Percentiles rank a stretch among this genome's conserved stretches.
These are phyloP conservation scores for Cerrena zonata DNA, from an alignment of 1,284 basidiomycete species.

Conservation along the genomic window DNA sequence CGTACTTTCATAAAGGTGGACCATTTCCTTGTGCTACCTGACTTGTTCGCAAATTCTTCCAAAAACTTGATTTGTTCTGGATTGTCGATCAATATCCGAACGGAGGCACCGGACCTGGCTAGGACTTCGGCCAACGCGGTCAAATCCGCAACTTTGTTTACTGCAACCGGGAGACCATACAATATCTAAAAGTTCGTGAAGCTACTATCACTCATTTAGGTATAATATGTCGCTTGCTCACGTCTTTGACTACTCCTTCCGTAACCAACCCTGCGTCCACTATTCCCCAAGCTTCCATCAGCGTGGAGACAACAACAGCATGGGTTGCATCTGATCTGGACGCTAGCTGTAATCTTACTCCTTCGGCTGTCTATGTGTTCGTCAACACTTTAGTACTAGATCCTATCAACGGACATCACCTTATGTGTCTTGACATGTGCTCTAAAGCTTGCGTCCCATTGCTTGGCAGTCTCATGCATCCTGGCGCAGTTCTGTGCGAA, in stretches of 20 bases:
- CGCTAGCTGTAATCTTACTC: constrained; percentile 61
- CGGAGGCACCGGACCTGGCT: constrained; percentile 42
- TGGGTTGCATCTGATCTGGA: constrained; percentile 48
- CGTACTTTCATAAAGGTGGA: constrained; percentile 79
- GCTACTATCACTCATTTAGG: constrained; percentile 6
- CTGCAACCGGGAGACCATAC: constrained; percentile 68
- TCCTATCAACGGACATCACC: constrained; percentile 29
- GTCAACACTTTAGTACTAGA: neutral
- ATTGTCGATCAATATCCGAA: constrained; percentile 74
- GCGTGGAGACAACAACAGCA: constrained; percentile 70
- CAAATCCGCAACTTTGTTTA: constrained; percentile 72
- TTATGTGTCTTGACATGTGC: constrained; percentile 85
- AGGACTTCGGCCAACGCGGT: constrained; percentile 54
- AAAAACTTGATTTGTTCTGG: constrained; percentile 65
- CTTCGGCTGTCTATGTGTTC: constrained; percentile 59
- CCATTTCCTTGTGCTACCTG: constrained; percentile 48
- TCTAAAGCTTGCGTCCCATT: constrained; percentile 67
- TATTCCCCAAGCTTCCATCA: constrained; percentile 75
- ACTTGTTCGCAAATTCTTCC: constrained; percentile 47
- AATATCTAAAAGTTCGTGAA: constrained; percentile 68
- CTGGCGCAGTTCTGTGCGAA: constrained; percentile 69
- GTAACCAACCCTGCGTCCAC: constrained; percentile 64
- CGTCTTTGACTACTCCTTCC: constrained; percentile 72
- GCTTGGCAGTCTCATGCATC: constrained; percentile 62
- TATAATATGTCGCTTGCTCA: constrained; percentile 31